Conservation (phyloP, 2,329 filamentous ascomycete genomes). For the Trichoderma koningiopsis region DNA sequence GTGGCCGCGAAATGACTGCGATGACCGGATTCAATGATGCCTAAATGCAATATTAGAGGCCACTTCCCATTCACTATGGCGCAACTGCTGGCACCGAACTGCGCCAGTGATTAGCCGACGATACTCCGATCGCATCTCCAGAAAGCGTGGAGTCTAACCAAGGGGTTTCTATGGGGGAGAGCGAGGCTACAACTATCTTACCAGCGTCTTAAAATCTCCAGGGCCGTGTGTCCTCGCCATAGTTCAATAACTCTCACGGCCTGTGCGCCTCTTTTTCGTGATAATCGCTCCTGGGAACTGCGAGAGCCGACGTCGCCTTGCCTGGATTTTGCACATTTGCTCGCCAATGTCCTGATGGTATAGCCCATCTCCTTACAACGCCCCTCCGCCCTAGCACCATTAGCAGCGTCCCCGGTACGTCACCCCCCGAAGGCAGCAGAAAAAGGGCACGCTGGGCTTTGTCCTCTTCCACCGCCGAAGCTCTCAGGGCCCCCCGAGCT, state of each 20-base stretch:
- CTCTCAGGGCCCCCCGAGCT: slow-evolving; percentile 9
- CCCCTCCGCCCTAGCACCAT: slow-evolving; percentile 21
- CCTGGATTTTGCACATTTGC: not conserved
- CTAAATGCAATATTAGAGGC: not conserved
- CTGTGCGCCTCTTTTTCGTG: not conserved
- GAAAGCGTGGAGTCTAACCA: not conserved
- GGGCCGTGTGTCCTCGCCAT: slow-evolving; percentile 14
- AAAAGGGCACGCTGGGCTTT: slow-evolving; percentile 4
- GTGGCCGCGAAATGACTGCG: not conserved
- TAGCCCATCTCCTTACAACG: slow-evolving; percentile 1
- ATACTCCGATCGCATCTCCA: slow-evolving; percentile 19
- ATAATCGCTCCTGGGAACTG: not conserved
- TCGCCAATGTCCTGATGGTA: slow-evolving; percentile 25
- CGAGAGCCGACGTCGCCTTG: not conserved
- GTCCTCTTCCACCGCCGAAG: not conserved
- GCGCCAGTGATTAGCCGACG: slow-evolving; percentile 17
- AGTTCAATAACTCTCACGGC: not conserved
- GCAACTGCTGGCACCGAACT: not conserved
- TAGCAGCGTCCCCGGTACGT: slow-evolving; percentile 18
- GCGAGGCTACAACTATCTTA: slow-evolving; percentile 13
- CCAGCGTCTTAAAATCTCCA: slow-evolving; percentile 10
- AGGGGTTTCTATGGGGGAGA: slow-evolving; percentile 10
- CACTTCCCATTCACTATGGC: not conserved
- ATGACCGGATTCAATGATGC: slow-evolving; percentile 3
- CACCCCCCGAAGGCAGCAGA: slow-evolving; percentile 9